Base-by-base conservation (phyloP, 768 basidiomycete species). In the Mycena kentingensis region DNA sequence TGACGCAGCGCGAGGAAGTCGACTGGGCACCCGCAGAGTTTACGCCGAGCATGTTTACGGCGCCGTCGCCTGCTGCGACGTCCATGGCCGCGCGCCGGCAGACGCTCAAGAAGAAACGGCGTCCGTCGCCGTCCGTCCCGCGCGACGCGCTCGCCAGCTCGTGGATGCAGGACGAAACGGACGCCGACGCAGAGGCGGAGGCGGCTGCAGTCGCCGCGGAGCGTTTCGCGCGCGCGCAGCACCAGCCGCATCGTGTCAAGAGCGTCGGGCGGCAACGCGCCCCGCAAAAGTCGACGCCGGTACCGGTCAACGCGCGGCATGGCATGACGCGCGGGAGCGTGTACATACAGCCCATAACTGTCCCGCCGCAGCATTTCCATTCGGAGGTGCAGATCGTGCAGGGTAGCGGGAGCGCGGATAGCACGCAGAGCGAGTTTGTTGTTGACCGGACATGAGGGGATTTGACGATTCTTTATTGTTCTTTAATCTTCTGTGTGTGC, bases 341-440 rank as follows among this genome's bases (percentile, higher is more conserved):
- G 7, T 60, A 55, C 43, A 60, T 60, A 42, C 58, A 60, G 48
- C 58, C 58, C 22, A 60, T 60, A 19, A 49, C 42, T n/a, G 58
- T 60, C 8, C 58, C 58, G 8, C 53, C 54, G 25, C 8, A 37
- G 21, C 28, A 13, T 18, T 60, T 18, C 34, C 45, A 32, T 32
- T 29, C 46, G 4, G 58, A 60, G 54, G 58, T 60, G 25, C 58
- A 52, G 47, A 50, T 60, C 25, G 58, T 60, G 42, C 58, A 60
- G 51, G 58, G 58, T 0, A 43, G 54, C 10, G 34, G 45, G 22
- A 59, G 57, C 34, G 57, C 57, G 31, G 57, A 59, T 41, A 59
- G 57, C 39, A 54, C 42, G 24, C 45, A 32, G 8, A 54, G 53
- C 46, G 57, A 59, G 53, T 59, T 59, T 29, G 29, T 16, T 5